phyloP scores from a whole-genome alignment of 2,329 filamentous ascomycete genomes.

The Emergomyces orientalis region DNA sequence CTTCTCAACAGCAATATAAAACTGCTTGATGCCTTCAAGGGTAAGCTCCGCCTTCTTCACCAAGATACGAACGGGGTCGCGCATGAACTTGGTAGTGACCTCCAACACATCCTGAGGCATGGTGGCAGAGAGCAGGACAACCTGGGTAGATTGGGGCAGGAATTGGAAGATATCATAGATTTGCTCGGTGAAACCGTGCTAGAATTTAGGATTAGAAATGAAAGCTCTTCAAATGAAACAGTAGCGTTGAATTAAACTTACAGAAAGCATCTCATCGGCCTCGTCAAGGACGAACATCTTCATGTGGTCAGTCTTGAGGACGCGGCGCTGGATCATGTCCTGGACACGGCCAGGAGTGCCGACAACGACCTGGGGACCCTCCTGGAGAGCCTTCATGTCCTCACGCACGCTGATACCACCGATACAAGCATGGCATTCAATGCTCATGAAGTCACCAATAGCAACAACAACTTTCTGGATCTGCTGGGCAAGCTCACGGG shows the following conservation, averaged over 20 bases:
- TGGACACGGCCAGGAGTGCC: slow-evolving; percentile 97
- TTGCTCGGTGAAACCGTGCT: slow-evolving; percentile 97
- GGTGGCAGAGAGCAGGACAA: slow-evolving; percentile 94
- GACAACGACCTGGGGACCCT: slow-evolving; percentile 93
- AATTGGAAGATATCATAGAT: slow-evolving; percentile 99
- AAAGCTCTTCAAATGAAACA: too few relatives aligned
- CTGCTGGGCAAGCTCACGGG: slow-evolving; percentile 96
- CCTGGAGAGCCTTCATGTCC: slow-evolving; percentile 94
- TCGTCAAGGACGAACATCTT: slow-evolving; percentile 99
- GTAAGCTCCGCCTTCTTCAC: slow-evolving; percentile 99
- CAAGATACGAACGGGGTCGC: slow-evolving; percentile 94
- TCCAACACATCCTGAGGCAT: slow-evolving; percentile 99
- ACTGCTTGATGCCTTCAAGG: slow-evolving; percentile 99
- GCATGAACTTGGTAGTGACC: slow-evolving; percentile 99
- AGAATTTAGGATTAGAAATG: not conserved
- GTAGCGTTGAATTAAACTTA: too few relatives aligned
- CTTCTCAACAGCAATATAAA: slow-evolving; percentile 99
- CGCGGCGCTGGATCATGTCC: slow-evolving; percentile 98
- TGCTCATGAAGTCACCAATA: slow-evolving; percentile 98
- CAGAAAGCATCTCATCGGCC: slow-evolving; percentile 88
- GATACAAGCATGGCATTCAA: slow-evolving; percentile 98
- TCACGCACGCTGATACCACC: slow-evolving; percentile 97
- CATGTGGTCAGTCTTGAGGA: slow-evolving; percentile 94
- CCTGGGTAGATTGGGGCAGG: slow-evolving; percentile 94
- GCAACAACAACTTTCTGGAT: slow-evolving; percentile 99